Percentiles rank a stretch among this genome's conserved stretches.
phyloP scores from a whole-genome alignment of 768 basidiomycete species.

The Naganishia randhawae region DNA sequence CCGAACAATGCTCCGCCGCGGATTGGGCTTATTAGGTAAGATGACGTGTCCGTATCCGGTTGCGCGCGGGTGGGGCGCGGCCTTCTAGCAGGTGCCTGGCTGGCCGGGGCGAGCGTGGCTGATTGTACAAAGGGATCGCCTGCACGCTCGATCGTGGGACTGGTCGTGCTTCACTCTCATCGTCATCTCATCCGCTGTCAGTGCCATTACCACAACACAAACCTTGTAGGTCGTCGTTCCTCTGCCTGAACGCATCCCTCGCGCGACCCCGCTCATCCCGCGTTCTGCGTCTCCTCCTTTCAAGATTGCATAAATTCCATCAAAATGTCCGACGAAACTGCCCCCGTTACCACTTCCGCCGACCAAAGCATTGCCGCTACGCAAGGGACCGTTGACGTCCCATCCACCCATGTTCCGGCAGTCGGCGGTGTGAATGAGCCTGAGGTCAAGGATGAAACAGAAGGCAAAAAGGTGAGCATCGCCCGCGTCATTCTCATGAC shows the following conservation, averaged over 20 bases:
- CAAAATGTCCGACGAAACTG: conserved; percentile 23
- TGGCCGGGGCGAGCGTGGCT: not conserved
- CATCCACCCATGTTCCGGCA: conserved; percentile 12
- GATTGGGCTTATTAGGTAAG: not conserved
- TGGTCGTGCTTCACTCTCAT: no score
- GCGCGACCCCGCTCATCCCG: not conserved
- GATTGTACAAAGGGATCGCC: conserved; percentile 9
- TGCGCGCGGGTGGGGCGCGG: not conserved
- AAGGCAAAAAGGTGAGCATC: conserved; percentile 21
- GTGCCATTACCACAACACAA: not conserved
- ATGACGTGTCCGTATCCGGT: not conserved
- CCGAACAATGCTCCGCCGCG: not conserved
- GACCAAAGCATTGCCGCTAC: conserved; percentile 16
- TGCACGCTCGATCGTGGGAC: no score
- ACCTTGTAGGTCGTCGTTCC: not conserved
- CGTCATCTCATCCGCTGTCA: not conserved
- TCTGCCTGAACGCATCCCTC: not conserved
- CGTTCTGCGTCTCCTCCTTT: not conserved
- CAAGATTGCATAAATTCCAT: not conserved
- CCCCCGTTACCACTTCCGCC: conserved; percentile 14
- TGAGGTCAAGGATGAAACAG: conserved; percentile 23
- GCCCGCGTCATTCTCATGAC: not conserved
- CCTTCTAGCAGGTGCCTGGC: conserved; percentile 18
- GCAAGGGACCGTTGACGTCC: conserved; percentile 3
- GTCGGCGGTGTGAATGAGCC: conserved; percentile 12